Evolutionary conservation across 2,329 filamentous ascomycete species (phyloP), one percentile per base, ranked within the genome.

Genomic region (Fusarium palustre): DNA sequence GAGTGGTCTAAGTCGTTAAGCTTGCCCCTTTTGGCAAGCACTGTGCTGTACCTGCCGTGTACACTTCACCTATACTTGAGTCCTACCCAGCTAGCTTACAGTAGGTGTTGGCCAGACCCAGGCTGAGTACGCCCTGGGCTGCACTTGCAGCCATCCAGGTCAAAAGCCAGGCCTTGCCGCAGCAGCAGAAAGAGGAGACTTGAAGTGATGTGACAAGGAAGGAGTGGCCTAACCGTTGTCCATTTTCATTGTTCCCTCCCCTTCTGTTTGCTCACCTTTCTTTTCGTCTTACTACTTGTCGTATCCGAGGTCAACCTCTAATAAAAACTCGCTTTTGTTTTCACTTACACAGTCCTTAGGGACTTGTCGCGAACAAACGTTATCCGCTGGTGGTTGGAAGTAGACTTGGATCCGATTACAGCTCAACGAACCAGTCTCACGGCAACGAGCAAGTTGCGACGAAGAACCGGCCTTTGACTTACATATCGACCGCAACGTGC

Each of bases 161-260:
- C 62, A 48, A 64, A 48, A 64, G 59, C 59, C 55, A 63, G 67
- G 57, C 48, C 58, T 70, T 70, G 55, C 67, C 63, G 58, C 54
- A 68, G 58, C 50, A 68, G 67, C 64, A 66, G 46, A 12, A 53
- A 53, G 46, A 55, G 47, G 34, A 52, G 55, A 55, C 47, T 41
- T 33, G 65, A 53, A 43, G 53, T 62, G 64, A 66, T 64, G 56
- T 68, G 63, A 66, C 66, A 46, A 33, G 31, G 42, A 60, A 54
- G 53, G 39, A 34, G 34, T 41, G 31, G 24, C 34, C 45, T 34
- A 41, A 28, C 48, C 13, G 52, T 57, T 57, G 46, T 60, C 31
- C 11, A 33, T 59, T 70, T 55, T 68, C 67, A 70, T 68, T 68
- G 54, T 68, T 58, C 45, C 54, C 67, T 61, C 43, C 39, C 42